Percentiles rank a stretch among this genome's conserved stretches.
Conservation (phyloP, 2,329 filamentous ascomycete species). For the Kalmusia sp. region DNA sequence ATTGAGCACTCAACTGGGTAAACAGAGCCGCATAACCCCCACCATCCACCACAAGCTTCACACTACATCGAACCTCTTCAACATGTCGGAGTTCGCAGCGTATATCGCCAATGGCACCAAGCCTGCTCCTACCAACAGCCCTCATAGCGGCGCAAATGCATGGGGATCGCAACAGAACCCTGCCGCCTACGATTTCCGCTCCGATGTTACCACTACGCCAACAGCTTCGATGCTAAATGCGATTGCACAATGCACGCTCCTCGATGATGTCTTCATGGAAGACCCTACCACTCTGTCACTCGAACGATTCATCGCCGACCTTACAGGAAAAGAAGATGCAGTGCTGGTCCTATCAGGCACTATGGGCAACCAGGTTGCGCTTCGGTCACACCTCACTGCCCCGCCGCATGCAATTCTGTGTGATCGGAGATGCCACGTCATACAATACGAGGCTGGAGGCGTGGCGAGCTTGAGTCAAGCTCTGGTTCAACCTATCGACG, state of each 20-base stretch:
- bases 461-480: conserved; percentile 76
- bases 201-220: conserved; percentile 48
- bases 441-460: conserved; percentile 72
- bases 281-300: conserved; percentile 80
- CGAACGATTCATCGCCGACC: conserved; percentile 74
- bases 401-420: conserved; percentile 83
- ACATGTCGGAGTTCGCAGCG: conserved; percentile 40
- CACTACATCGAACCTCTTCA: conserved; percentile 20
- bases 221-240: conserved; percentile 78
- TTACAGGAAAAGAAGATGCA: conserved; percentile 77
- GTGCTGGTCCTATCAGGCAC: conserved; percentile 88
- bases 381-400: conserved; percentile 77
- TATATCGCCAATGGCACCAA: conserved; percentile 40
- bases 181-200: conserved; percentile 64
- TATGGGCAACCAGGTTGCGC: conserved; percentile 90
- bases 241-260: conserved; percentile 74
- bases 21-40: conserved; percentile 16
- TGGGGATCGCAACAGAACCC: conserved; percentile 55
- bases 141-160: conserved; percentile 29
- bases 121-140: conserved; percentile 17
- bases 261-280: conserved; percentile 85
- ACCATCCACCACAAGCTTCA: conserved; percentile 20
- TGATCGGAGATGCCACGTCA: conserved; percentile 80
- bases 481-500: conserved; percentile 69
- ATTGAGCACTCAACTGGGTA: conserved; percentile 13